phyloP scores from a whole-genome alignment of 306 rosid species.

The Morella rubra region DNA sequence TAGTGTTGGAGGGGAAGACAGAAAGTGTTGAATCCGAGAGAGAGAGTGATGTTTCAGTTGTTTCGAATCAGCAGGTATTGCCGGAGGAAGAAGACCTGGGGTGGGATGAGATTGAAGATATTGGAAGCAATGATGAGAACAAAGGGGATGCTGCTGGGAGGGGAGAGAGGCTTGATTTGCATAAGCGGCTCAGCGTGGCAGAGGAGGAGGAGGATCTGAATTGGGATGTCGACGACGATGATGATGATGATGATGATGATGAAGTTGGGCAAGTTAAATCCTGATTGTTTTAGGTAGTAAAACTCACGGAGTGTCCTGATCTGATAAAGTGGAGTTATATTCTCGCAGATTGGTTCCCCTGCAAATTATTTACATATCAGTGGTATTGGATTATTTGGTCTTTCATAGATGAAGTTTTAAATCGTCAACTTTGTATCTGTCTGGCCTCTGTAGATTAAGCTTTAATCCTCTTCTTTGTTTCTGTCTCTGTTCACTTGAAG shows the following conservation, averaged over 20 bases:
- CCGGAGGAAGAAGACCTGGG: constrained; percentile 81
- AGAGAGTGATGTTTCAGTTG: constrained; percentile 81
- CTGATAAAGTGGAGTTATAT: constrained; percentile 17
- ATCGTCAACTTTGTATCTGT: not conserved
- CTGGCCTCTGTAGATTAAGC: too few species aligned
- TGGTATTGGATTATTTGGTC: constrained; percentile 29
- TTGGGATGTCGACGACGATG: constrained; percentile 87
- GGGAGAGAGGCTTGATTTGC: constrained; percentile 46
- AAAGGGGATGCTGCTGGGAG: constrained; percentile 45
- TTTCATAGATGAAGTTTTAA: constrained; percentile 29
- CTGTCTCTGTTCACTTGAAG: constrained; percentile 19
- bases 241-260: constrained; percentile 66
- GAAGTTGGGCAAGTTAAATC: constrained; percentile 39
- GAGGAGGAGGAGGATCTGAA: constrained; percentile 84
- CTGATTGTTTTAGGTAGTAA: constrained; percentile 33
- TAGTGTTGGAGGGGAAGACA: constrained; percentile 42
- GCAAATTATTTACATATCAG: not conserved
- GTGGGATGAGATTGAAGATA: constrained; percentile 91
- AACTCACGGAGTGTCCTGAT: constrained; percentile 14
- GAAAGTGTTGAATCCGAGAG: constrained; percentile 59
- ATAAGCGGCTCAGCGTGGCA: constrained; percentile 44
- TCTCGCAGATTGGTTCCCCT: not conserved
- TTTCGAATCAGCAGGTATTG: constrained; percentile 73
- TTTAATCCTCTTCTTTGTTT: constrained; percentile 11
- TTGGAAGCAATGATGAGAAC: constrained; percentile 58